Evolutionary conservation across 768 basidiomycete species (phyloP), one percentile per base, ranked within the genome.

Genomic region (Pholiota conissans): DNA sequence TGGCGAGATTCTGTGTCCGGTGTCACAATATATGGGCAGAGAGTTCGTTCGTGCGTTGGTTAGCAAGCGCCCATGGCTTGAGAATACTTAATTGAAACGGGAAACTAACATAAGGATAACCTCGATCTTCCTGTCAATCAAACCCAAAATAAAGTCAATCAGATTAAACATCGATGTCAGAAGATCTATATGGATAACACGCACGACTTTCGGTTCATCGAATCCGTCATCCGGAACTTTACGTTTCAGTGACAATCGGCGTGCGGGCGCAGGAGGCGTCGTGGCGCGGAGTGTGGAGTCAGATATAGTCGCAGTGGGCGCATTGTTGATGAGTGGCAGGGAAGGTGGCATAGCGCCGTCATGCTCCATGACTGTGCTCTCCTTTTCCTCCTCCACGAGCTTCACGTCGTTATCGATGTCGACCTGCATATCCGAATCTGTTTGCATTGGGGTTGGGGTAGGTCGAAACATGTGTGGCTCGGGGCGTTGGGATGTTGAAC

Each of bases 31-130:
- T 3, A n/a, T 3, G 37, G 2, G n/a, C 16, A 18, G 8, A 4
- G n/a, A 39, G 14, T 39, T 39, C 7, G 18, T 10, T 7, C 9
- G 10, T 10, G 22, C 18, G n/a, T 9, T 45, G 18, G 42, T 45
- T 13, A 45, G 42, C 42, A 24, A 45, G 42, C 42, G 42, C 42
- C 22, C 22, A 10, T 7, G 20, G 0, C 22, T 45, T 45, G 42
- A 45, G 42, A 20, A 52, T 16, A 16, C 42, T 45, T 2, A 48
- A 37, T 20, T 3, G 9, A 22, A 22, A 22, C 22, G 40, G 42
- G 8, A 53, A 26, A 56, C 74, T 65, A 52, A 82, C 80, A 67
- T 76, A 69, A 58, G 80, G 80, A 58, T 82, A 82, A 10, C 71
- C 78, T 28, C 72, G 61, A 54, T 73, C 66, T 70, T 78, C 64